Evolutionary conservation across 2,329 filamentous ascomycete genomes (phyloP).

Genomic region (Cladophialophora psammophila): DNA sequence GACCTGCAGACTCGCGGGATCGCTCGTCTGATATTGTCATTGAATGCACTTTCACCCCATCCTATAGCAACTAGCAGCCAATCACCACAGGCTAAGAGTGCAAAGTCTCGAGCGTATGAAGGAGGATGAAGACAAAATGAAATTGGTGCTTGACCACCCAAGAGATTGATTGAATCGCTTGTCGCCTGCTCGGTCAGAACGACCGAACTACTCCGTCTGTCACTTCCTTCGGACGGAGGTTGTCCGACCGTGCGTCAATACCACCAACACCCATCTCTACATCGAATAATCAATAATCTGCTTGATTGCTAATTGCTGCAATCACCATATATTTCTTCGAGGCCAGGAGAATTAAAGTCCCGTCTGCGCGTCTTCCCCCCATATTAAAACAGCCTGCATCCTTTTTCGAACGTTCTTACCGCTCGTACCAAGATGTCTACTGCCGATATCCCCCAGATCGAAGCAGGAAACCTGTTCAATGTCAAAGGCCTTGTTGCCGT

Average conservation of each 20-base stretch:
- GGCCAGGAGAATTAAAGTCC: background rate
- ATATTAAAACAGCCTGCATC: background rate
- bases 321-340: background rate
- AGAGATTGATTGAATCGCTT: background rate
- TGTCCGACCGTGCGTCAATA: conserved; percentile 7
- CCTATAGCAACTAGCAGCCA: background rate
- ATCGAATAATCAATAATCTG: conserved; percentile 1
- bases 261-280: background rate
- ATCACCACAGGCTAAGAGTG: background rate
- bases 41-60: background rate
- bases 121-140: background rate
- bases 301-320: conserved; percentile 1
- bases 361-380: background rate
- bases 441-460: conserved; percentile 29
- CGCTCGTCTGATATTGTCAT: background rate
- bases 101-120: background rate
- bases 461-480: conserved; percentile 52
- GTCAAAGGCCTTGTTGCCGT: conserved; percentile 61
- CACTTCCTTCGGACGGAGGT: background rate
- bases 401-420: background rate
- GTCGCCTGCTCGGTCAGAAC: background rate
- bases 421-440: conserved; percentile 24
- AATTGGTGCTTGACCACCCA: background rate
- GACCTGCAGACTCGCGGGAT: background rate
- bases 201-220: background rate